Conservation (phyloP, 2,329 filamentous ascomycete species). For the Orbilia javanica region DNA sequence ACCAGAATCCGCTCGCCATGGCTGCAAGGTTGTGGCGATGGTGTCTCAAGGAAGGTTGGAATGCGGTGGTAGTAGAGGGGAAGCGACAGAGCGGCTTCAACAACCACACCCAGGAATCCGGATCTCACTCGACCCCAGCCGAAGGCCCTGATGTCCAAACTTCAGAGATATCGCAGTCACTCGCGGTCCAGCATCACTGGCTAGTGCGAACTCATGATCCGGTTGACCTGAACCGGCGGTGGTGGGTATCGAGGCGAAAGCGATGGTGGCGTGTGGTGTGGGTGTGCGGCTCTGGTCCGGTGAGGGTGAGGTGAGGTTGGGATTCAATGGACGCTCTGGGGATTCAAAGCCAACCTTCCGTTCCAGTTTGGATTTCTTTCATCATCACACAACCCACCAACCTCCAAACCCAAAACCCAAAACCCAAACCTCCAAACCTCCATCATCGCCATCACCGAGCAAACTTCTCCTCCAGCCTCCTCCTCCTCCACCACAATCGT, state of each 20-base stretch:
- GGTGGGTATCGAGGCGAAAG: slow-evolving; percentile 5
- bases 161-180: slow-evolving; percentile 21
- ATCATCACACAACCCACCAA: slow-evolving; percentile 41
- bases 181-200: slow-evolving; percentile 15
- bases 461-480: not conserved
- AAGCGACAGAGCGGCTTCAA: not conserved
- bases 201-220: not conserved
- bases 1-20: slow-evolving; percentile 57
- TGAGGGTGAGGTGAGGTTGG: slow-evolving; percentile 11
- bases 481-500: not conserved
- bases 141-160: not conserved
- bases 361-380: slow-evolving; percentile 37
- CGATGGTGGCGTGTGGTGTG: slow-evolving; percentile 34
- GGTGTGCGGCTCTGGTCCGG: slow-evolving; percentile 17
- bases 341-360: slow-evolving; percentile 30
- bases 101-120: not conserved
- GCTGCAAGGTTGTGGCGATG: slow-evolving; percentile 8
- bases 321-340: slow-evolving; percentile 12
- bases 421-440: slow-evolving; percentile 14
- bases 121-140: not conserved
- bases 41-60: slow-evolving; percentile 2
- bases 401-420: slow-evolving; percentile 18
- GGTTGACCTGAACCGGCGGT: not conserved
- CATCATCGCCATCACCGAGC: not conserved
- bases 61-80: not conserved